Evolutionary conservation across 2,329 filamentous ascomycete genomes (phyloP).

Genomic region (Helotiales sp.): DNA sequence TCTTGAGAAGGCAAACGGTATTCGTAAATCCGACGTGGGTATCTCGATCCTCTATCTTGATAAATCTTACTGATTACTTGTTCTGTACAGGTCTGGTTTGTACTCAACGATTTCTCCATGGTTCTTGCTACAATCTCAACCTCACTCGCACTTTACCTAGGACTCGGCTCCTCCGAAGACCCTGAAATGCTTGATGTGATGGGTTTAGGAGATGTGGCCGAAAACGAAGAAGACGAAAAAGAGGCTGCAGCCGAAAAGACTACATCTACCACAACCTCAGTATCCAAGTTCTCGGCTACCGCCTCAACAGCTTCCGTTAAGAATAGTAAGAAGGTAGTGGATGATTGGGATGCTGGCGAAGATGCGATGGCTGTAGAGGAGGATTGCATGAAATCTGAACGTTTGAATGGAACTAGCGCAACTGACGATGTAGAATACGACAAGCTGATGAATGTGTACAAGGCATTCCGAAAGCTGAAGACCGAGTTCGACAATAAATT

Average conservation of each 20-base stretch:
- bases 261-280: conserved; percentile 25
- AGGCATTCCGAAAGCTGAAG: conserved; percentile 61
- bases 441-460: conserved; percentile 60
- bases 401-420: conserved; percentile 41
- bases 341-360: conserved; percentile 55
- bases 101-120: conserved; percentile 69
- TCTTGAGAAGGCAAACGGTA: conserved; percentile 67
- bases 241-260: conserved; percentile 43
- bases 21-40: conserved; percentile 61
- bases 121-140: conserved; percentile 74
- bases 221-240: conserved; percentile 46
- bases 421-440: conserved; percentile 48
- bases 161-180: conserved; percentile 56
- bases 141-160: conserved; percentile 62
- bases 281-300: no score
- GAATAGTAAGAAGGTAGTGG: conserved; percentile 49
- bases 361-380: conserved; percentile 47
- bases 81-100: conserved; percentile 64
- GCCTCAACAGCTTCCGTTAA: conserved; percentile 18
- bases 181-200: conserved; percentile 49
- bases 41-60: not conserved
- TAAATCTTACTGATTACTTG: no score
- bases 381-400: conserved; percentile 41
- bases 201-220: conserved; percentile 55
- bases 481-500: conserved; percentile 69